Base-by-base conservation (phyloP, 1,284 basidiomycete genomes). In the Leccinum solheimii region DNA sequence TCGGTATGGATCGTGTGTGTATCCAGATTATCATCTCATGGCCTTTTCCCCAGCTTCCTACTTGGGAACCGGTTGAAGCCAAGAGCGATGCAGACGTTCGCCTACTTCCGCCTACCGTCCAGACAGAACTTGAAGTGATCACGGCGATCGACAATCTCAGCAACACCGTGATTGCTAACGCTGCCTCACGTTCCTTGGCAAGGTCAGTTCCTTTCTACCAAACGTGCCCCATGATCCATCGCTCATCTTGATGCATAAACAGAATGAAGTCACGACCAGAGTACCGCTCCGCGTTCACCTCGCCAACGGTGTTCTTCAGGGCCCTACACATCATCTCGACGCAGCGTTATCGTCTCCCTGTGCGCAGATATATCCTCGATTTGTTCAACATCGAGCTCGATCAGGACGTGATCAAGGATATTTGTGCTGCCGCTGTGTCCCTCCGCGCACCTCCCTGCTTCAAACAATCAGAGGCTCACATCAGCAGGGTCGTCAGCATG, bases 161-260 rank as follows among this genome's bases (percentile, higher is more conserved):
- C 53, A 99, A 99, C 70, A 94, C 96, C 26, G 95, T 99, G 57
- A 90, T 99, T 59, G 95, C 96, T 3, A 96, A 96, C 66, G 86
- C 91, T 23, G 94, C 95, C 3, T 97, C 95, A 32, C 86, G 93
- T 60, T 90, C 91, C 27, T 79, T 98, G 45, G 89, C 92, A 36
- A 87, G 86, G 93, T 94, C 70, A 63, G 83, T 61, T 60, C 21
- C 5, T 16, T 64, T 48, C 14, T 62, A 60, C 23, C 54, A 5
- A 55, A 36, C 34, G 34, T 3, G 21, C 7, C 30, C 10, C n/a
- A 36, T 14, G 13, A 7, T 45, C 16, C 27, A 34, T 26, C 27
- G 30, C 43, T 67, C 26, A 54, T 43, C 43, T 45, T 30, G 55
- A 43, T 59, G 55, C 40, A 23, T 6, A 23, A 1, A 32, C 69